A percentile compares a stretch with the other conserved stretches of the same genome.
These are phyloP conservation scores for Alternaria arbusti DNA, from an alignment of 2,329 filamentous ascomycete genomes.

Conservation along the genomic window DNA sequence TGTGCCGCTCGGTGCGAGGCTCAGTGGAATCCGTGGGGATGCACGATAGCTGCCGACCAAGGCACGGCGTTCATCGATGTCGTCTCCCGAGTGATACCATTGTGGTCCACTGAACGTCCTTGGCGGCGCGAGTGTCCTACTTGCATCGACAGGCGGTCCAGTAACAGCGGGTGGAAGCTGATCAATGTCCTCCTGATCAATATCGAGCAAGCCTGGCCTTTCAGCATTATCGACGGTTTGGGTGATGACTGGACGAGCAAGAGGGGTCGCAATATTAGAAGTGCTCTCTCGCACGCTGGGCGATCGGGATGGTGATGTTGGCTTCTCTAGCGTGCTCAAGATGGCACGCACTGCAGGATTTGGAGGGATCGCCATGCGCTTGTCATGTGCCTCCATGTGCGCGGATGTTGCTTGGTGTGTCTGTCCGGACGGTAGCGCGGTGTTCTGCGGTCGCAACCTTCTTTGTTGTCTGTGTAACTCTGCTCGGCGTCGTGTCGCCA, in stretches of 20 bases:
- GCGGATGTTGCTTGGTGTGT: conserved; percentile 17
- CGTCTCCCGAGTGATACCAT: conserved; percentile 44
- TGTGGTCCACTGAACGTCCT: conserved; percentile 36
- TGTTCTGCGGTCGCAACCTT: conserved; percentile 28
- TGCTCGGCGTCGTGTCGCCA: conserved; percentile 54
- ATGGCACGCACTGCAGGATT: conserved; percentile 45
- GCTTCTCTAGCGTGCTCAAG: conserved; percentile 39
- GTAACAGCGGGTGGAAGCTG: conserved; percentile 46
- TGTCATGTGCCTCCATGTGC: conserved; percentile 30
- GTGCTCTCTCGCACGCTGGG: conserved; percentile 54
- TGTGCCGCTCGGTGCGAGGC: conserved; percentile 53
- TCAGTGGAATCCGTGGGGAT: conserved; percentile 58
- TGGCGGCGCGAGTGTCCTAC: conserved; percentile 12
- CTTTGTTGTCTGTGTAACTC: conserved; percentile 39
- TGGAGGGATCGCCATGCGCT: conserved; percentile 21
- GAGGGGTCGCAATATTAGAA: conserved; percentile 63
- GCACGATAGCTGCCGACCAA: conserved; percentile 55
- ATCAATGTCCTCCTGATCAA: conserved; percentile 46
- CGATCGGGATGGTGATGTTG: conserved; percentile 30
- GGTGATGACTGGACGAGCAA: conserved; percentile 54
- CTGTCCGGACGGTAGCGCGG: conserved; percentile 15
- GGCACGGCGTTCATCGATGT: conserved; percentile 48
- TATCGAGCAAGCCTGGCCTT: conserved; percentile 37
- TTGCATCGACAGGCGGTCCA: conserved; percentile 25
- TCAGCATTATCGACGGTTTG: conserved; percentile 7